phyloP scores from a whole-genome alignment of 495 filamentous ascomycete species.

The Podospora bellae-mahoneyi region DNA sequence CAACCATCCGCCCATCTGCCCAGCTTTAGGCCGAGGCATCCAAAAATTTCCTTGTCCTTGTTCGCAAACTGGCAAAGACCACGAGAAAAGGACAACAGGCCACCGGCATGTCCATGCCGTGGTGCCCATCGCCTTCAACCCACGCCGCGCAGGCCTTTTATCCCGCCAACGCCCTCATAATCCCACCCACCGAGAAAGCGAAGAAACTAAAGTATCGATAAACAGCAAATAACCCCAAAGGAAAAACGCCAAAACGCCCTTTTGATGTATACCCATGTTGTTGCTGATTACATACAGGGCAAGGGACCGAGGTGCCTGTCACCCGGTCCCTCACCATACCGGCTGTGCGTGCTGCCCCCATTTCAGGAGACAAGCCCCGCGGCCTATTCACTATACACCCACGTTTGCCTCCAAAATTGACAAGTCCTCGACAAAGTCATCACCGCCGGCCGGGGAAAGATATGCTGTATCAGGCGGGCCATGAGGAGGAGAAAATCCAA shows the following conservation, averaged over 20 bases:
- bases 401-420: not conserved
- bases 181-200: slow-evolving; percentile 7
- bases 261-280: slow-evolving; percentile 30
- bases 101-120: not conserved
- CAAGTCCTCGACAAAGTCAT: not conserved
- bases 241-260: slow-evolving; percentile 21
- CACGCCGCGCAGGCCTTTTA: slow-evolving; percentile 1
- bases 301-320: not conserved
- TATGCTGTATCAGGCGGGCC: not conserved
- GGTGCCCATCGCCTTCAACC: not conserved
- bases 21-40: not conserved
- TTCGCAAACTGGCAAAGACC: not conserved
- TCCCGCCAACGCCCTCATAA: slow-evolving; percentile 1
- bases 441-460: not conserved
- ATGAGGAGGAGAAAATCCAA: not conserved
- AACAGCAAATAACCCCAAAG: slow-evolving; percentile 14
- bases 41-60: not conserved
- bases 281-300: slow-evolving; percentile 26
- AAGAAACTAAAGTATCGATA: slow-evolving; percentile 11
- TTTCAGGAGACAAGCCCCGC: not conserved
- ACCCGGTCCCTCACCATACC: not conserved
- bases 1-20: slow-evolving; percentile 3
- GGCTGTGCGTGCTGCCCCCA: not conserved
- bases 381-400: slow-evolving; percentile 10
- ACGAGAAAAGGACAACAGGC: not conserved